Base-by-base conservation (phyloP, 2,329 filamentous ascomycete species). In the Aspergillus fumigatus region DNA sequence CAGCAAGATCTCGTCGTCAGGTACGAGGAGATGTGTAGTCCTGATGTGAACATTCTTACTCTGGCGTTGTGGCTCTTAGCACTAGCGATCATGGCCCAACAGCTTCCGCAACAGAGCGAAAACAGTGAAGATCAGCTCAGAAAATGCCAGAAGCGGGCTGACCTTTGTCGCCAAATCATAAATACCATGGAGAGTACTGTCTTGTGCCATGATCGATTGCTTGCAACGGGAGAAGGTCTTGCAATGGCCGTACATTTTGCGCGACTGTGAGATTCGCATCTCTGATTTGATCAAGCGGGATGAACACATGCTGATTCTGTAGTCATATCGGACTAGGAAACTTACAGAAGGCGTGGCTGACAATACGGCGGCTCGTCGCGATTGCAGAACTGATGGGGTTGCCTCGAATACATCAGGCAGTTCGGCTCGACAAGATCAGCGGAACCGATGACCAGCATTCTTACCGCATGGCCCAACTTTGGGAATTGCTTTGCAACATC, bases 321-420 rank as follows among this genome's bases (percentile, higher is more conserved):
- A 74, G 70, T 29, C 66, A 69, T 55, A 62, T 73, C 19, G 67
- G 70, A 8, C 66, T 65, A 26, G 72, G 71, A 2, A 70, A 69
- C 32, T 65, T 75, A 21, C 66, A 69, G 48, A 71, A 69, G 26
- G 63, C 68, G 25, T 77, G 73, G 73, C 59, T 76, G 23, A 64
- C 62, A 23, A 53, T 76, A 19, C 73, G 74, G n/a, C 68, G 73
- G 43, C 62, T 70, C 21, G 69, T 75, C 26, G 69, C 73, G 3
- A 61, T 76, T 25, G 72, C 73, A 47, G 73, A 76, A 59, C 59
- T 76, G 1, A 71, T 75, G 48, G 74, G 73, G 2, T 58, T 76
- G 4, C 71, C 72, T 11, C 62, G 56, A n/a, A 26, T 54, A 4
- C 54, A 9, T 21, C 54, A 57, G 25, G n/a, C 53, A 5, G 35